Base-by-base conservation (phyloP, 257 asterid genomes). In the Oldenlandia corymbosa region DNA sequence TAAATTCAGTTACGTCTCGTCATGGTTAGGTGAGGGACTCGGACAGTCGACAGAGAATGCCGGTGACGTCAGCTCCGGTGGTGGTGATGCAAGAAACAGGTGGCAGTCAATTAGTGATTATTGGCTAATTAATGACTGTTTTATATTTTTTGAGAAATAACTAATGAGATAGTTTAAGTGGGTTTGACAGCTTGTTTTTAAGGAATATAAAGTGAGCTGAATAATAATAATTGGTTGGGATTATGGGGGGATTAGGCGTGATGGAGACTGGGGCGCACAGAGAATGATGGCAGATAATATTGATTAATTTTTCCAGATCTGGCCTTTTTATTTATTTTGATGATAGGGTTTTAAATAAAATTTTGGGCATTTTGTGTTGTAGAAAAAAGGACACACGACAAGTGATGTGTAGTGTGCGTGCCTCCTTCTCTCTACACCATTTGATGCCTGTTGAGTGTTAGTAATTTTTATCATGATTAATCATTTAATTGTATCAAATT, bases 221-320 rank as follows among this genome's bases (percentile, higher is more conserved):
- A 42, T 45, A 42, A 36, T 32, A 71, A 65, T 47, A 67, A 73
- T 55, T 56, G 67, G 71, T 20, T 43, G 71, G 71, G 39, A 42
- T 42, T 27, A 61, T 13, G 39, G 54, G 62, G 59, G 62, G 59
- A n/a, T 69, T 69, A 46, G 66, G 69, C 43, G 73, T 69, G 71
- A 69, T n/a, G 75, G 51, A 21, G 67, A 56, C 54, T 50, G 43
- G 76, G 67, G 68, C 61, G 42, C 75, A 60, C 64, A 52, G 28
- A 41, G 61, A 67, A 67, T 71, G 65, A 67, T 63, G 57, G 34
- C 13, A 31, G 37, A 39, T 32, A 67, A 48, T 68, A 32, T 41
- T 65, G 42, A 47, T 31, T 53, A 27, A n/a, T 34, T 34, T 34
- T 3, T 34, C 9, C 9, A 34, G 39, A 34, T 34, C 39, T 34